A percentile compares a stretch with the other conserved stretches of the same genome.
These are phyloP conservation scores for Emmonsia crescens DNA, from an alignment of 2,329 filamentous ascomycete species.

Conservation along the genomic window DNA sequence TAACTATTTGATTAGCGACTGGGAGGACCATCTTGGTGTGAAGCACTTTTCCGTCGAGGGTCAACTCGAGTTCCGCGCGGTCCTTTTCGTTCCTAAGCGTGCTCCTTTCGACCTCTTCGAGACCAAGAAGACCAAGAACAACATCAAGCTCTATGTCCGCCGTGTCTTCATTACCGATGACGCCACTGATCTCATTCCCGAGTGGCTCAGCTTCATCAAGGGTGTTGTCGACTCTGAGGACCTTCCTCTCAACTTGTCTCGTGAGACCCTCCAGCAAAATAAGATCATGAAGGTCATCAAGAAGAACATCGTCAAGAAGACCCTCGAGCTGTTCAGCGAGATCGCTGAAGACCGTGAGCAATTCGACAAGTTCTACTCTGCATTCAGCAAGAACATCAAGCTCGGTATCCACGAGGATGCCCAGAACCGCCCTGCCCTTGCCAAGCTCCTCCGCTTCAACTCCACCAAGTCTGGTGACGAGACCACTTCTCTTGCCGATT, in stretches of 20 bases:
- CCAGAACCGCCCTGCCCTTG: conserved; percentile 84
- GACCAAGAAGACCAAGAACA: conserved; percentile 99
- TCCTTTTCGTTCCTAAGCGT: conserved; percentile 99
- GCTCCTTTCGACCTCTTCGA: conserved; percentile 99
- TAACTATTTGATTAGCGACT: conserved; percentile 48
- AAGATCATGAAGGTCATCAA: conserved; percentile 99
- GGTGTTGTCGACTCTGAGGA: conserved; percentile 99
- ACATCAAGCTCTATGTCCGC: conserved; percentile 99
- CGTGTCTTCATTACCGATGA: conserved; percentile 99
- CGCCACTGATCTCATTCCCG: conserved; percentile 95
- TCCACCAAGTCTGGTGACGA: conserved; percentile 98
- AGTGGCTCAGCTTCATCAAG: conserved; percentile 99
- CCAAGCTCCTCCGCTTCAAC: conserved; percentile 98
- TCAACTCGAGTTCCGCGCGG: conserved; percentile 99
- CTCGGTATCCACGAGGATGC: conserved; percentile 99
- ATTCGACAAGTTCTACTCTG: conserved; percentile 99
- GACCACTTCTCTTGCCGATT: conserved; percentile 87
- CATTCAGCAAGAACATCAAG: conserved; percentile 99
- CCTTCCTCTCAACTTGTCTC: conserved; percentile 96
- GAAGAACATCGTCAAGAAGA: conserved; percentile 99
- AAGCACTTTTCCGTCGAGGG: conserved; percentile 99
- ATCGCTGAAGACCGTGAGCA: conserved; percentile 99
- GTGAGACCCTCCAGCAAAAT: conserved; percentile 99
- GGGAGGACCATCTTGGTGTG: conserved; percentile 98
- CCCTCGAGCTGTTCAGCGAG: conserved; percentile 97